Conservation (phyloP, 176 grass and related monocot species). For the Oropetium thomaeum region DNA sequence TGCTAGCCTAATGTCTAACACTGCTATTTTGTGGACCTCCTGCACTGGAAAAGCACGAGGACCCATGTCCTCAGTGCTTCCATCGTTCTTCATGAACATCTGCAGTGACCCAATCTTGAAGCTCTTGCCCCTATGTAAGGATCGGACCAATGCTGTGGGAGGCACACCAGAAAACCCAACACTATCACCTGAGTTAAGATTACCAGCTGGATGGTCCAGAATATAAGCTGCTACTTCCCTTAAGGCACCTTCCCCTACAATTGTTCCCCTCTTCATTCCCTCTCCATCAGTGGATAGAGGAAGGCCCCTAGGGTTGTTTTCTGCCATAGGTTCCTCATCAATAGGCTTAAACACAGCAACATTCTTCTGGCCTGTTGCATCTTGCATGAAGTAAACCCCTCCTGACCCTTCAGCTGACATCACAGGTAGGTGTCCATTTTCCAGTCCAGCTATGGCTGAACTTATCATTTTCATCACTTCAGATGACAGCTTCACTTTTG, state of each 20-base stretch:
- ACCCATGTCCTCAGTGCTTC: constrained; percentile 73
- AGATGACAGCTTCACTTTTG: constrained; percentile 37
- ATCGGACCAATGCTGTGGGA: constrained; percentile 59
- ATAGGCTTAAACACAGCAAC: constrained; percentile 82
- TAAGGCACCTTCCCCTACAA: constrained; percentile 63
- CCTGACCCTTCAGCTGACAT: constrained; percentile 78
- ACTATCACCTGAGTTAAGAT: background rate
- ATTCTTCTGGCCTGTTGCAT: constrained; percentile 46
- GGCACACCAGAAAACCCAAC: constrained; percentile 73
- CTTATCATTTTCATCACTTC: constrained; percentile 52
- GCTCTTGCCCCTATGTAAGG: constrained; percentile 50
- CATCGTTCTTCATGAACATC: constrained; percentile 65
- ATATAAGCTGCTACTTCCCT: constrained; percentile 90
- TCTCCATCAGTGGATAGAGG: constrained; percentile 64
- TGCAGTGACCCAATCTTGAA: constrained; percentile 82
- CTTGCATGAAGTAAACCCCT: constrained; percentile 80
- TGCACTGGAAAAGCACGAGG: constrained; percentile 52
- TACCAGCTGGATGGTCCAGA: constrained; percentile 52
- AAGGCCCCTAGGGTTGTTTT: constrained; percentile 71
- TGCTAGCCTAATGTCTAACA: constrained; percentile 79
- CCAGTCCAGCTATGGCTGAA: constrained; percentile 41
- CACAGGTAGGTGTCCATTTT: constrained; percentile 48
- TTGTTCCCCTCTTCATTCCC: constrained; percentile 74
- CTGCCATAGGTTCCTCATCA: constrained; percentile 78
- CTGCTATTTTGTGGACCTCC: constrained; percentile 77